These are phyloP conservation scores for Tolypocladium tundrense DNA, from an alignment of 2,329 filamentous ascomycete species.

Conservation along the genomic window DNA sequence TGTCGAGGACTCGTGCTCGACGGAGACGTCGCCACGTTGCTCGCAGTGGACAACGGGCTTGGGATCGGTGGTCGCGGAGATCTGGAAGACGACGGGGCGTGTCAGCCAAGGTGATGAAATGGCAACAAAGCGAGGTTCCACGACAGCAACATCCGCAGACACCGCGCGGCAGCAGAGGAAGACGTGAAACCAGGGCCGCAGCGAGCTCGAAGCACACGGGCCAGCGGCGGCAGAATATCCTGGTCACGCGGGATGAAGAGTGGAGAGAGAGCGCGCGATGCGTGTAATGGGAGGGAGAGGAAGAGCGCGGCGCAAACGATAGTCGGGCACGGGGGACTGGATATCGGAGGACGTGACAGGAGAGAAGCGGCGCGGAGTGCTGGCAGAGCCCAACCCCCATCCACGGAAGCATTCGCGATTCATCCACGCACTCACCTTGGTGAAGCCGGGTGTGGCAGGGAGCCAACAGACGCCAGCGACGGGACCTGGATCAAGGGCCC, in stretches of 20 bases:
- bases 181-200: not conserved
- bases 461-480: slow-evolving; percentile 9
- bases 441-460: slow-evolving; percentile 11
- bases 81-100: slow-evolving; percentile 20
- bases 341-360: not conserved
- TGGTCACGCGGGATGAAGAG: not conserved
- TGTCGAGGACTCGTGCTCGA: slow-evolving; percentile 28
- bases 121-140: not conserved
- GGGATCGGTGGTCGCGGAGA: slow-evolving; percentile 36
- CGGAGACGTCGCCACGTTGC: slow-evolving; percentile 30
- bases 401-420: not conserved
- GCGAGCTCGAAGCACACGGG: not conserved
- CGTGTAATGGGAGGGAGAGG: not conserved
- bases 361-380: not conserved
- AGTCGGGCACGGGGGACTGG: not conserved
- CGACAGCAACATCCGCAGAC: not conserved
- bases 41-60: slow-evolving; percentile 39
- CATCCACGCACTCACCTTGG: slow-evolving; percentile 13
- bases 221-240: not conserved
- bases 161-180: not conserved
- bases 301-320: not conserved
- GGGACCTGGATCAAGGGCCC: slow-evolving; percentile 20
- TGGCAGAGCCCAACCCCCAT: not conserved
- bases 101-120: not conserved
- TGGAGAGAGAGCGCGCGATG: not conserved